Evolutionary conservation across 2,329 filamentous ascomycete genomes (phyloP), one percentile per base, ranked within the genome.

Genomic region (Trichoderma koningii): DNA sequence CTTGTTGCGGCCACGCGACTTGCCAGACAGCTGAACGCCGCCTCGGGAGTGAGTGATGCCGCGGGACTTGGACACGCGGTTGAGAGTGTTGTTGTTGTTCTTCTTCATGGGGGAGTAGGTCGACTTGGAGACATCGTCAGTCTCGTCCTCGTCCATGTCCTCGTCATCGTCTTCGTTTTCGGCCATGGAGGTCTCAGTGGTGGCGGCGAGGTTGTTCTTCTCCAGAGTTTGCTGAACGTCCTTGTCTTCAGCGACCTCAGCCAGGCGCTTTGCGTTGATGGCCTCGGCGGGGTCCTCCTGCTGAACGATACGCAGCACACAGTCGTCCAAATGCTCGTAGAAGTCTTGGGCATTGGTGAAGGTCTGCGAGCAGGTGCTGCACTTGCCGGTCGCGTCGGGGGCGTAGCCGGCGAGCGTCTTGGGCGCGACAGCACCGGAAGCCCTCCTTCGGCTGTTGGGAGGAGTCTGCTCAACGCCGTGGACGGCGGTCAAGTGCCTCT

Each of bases 301-400:
- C 75, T 90, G 87, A 28, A 90, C 88, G 71, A 89, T 89, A 74
- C 87, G 86, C 69, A 90, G 79, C 67, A 90, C 88, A 73, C 88
- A 90, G 78, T 90, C 87, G 71, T 90, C 94, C 74, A 98, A 82
- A 84, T 98, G 94, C 84, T 98, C 95, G 77, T 98, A 98, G 79
- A 98, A 98, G 79, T 98, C 94, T 76, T 98, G 94, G 5, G 93
- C 93, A 73, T 92, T 97, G 80, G 86, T 87, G 78, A 98, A 98
- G 14, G 90, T 97, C 66, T 88, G 86, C 15, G 91, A 92, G 79
- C 95, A 99, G 57, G 93, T 98, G 28, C 93, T 97, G 79, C 95
- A 98, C 80, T 95, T 97, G 78, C 93, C 94, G 15, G 93, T 95
- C 38, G 91, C 88, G 72, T 95, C 91, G 66, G 87, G 84, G 21